Evolutionary conservation across 805 yeast species (phyloP), one percentile per base, ranked within the genome.

Genomic region (Wickerhamomyces silvicola): DNA sequence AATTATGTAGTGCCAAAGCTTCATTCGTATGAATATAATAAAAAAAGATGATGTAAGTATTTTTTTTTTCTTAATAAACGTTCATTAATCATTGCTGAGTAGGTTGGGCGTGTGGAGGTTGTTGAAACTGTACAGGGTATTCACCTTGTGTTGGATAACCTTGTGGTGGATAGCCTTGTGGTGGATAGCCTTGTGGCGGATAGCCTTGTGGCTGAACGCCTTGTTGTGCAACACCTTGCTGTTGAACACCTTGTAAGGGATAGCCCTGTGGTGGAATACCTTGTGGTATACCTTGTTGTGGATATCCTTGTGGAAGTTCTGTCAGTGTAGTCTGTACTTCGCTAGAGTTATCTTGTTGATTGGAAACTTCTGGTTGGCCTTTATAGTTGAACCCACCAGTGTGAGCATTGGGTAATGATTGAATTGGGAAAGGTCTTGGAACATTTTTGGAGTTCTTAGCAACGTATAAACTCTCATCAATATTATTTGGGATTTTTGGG

Each of bases 401-500:
- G 40, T 59, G 37, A 12, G 59, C 59, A 28, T 48, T 49, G 41
- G 78, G 78, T 46, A 72, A 57, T 28, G 66, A 64, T 41, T 81
- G 81, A 37, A 82, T 72, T 49, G 83, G 83, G 70, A 85, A 81
- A n/a, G 95, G 95, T 55, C 78, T 77, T 50, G 97, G 97, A 36
- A 87, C 82, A 14, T 77, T 66, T 14, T 72, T 74, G 31, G 73
- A 41, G 54, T 84, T 79, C 36, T 80, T 82, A 28, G 88, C 90
- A 32, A 88, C 97, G 54, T 92, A 92, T 46, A 92, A 70, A 10
- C 81, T 70, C 59, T 77, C 80, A 63, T 92, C 97, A 50, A 92
- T 92, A 31, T 76, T 75, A n/a, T 86, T 79, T 23, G 98, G 98
- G 46, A 92, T 92, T 39, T 97, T 96, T 56, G 84, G 85, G 60